These are phyloP conservation scores for Sphaerostilbella broomeana DNA, from an alignment of 2,329 filamentous ascomycete species.

Conservation along the genomic window DNA sequence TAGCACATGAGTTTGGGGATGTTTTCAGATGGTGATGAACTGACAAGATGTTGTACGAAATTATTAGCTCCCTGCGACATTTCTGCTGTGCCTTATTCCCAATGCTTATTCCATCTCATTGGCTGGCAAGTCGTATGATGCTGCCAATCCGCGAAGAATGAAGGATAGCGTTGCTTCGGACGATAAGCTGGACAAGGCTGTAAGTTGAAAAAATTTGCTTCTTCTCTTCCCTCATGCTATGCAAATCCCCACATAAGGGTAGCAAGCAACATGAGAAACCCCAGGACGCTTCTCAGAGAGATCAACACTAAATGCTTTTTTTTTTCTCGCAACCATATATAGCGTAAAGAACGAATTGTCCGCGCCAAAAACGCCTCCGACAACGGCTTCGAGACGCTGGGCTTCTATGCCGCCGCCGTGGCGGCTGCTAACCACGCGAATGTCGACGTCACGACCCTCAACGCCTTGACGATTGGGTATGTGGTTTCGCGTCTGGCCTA, in stretches of 20 bases:
- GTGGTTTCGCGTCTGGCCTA: slow-evolving; percentile 34
- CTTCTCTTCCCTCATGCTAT: no score
- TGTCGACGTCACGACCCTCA: slow-evolving; percentile 32
- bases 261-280: not conserved
- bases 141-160: slow-evolving; percentile 32
- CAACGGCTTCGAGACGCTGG: slow-evolving; percentile 40
- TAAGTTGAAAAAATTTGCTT: no score
- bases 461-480: slow-evolving; percentile 34
- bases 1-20: not conserved
- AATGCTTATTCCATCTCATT: slow-evolving; percentile 26
- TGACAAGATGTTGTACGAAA: not conserved
- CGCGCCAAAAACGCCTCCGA: slow-evolving; percentile 44
- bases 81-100: slow-evolving; percentile 30
- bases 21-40: no score
- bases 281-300: not conserved
- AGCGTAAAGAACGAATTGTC: slow-evolving; percentile 48
- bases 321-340: no score
- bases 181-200: slow-evolving; percentile 25
- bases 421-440: slow-evolving; percentile 41
- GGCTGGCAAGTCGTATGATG: slow-evolving; percentile 31
- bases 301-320: not conserved
- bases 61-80: slow-evolving; percentile 34
- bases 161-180: slow-evolving; percentile 26
- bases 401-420: slow-evolving; percentile 36
- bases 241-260: no score